Conservation (phyloP, 331 rosid species). For the Pyracantha coccinea region DNA sequence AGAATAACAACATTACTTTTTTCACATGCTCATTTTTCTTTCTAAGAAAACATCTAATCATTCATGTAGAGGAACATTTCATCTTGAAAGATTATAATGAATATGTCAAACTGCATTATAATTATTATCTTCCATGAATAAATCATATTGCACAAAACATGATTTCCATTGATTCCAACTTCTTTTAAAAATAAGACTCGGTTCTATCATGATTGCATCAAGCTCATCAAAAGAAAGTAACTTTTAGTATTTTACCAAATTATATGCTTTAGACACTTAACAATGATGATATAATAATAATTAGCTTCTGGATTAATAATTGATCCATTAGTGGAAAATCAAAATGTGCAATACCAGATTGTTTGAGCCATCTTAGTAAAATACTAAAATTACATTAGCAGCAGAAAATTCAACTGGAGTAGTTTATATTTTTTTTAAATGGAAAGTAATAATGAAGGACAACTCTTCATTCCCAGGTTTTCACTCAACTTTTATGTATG, state of each 20-base stretch:
- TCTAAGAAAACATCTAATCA: neutral
- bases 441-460: neutral
- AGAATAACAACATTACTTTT: neutral
- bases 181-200: no score
- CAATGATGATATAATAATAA: neutral
- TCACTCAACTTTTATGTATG: neutral
- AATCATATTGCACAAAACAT: neutral
- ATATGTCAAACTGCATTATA: neutral
- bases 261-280: neutral
- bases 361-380: neutral
- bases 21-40: neutral
- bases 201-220: neutral
- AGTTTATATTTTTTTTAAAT: no score
- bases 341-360: neutral
- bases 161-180: neutral
- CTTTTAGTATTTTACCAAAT: neutral
- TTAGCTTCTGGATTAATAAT: neutral
- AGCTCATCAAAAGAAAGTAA: neutral
- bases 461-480: neutral
- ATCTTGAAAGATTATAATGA: neutral
- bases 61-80: neutral
- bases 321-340: neutral
- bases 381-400: neutral
- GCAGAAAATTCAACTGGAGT: neutral
- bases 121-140: neutral